A percentile compares a stretch with the other conserved stretches of the same genome.
Conservation (phyloP, 129 eudicot genomes). For the Artemisia argyi region DNA sequence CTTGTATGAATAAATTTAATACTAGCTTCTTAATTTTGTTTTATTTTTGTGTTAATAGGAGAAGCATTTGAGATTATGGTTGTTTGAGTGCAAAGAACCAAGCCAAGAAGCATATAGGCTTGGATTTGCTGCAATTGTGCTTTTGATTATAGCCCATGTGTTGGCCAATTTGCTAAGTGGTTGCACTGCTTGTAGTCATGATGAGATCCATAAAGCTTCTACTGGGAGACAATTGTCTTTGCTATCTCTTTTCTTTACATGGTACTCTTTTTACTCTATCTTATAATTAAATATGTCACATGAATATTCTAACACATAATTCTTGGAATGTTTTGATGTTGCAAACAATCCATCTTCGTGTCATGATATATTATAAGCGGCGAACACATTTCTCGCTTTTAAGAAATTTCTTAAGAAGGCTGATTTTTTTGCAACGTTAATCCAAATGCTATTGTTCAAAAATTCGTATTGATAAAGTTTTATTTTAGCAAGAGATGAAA, state of each 20-base stretch:
- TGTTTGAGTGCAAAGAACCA: conserved; percentile 91
- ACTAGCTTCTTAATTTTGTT: not conserved
- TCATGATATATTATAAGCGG: not conserved
- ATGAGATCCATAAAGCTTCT: conserved; percentile 55
- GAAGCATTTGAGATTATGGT: conserved; percentile 80
- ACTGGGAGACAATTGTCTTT: conserved; percentile 65
- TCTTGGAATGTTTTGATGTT: not conserved
- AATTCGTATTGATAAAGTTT: too few relatives aligned
- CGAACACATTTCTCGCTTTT: too few relatives aligned
- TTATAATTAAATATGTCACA: not conserved
- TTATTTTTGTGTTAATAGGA: conserved; percentile 39
- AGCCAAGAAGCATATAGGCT: conserved; percentile 70
- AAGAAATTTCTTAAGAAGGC: too few relatives aligned
- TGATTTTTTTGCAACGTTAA: too few relatives aligned
- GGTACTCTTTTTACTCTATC: conserved; percentile 41
- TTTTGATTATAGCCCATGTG: conserved; percentile 65
- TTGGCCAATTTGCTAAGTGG: conserved; percentile 79
- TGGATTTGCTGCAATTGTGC: conserved; percentile 66
- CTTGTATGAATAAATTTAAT: conserved; percentile 3
- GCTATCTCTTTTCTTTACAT: conserved; percentile 67
- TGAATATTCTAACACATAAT: not conserved
- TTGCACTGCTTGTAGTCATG: conserved; percentile 51
- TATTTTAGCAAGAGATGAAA: too few relatives aligned
- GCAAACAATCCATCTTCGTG: not conserved
- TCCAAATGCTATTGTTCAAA: too few relatives aligned